Conservation (phyloP, 2,329 filamentous ascomycete genomes). For the Penicillium digitatum region DNA sequence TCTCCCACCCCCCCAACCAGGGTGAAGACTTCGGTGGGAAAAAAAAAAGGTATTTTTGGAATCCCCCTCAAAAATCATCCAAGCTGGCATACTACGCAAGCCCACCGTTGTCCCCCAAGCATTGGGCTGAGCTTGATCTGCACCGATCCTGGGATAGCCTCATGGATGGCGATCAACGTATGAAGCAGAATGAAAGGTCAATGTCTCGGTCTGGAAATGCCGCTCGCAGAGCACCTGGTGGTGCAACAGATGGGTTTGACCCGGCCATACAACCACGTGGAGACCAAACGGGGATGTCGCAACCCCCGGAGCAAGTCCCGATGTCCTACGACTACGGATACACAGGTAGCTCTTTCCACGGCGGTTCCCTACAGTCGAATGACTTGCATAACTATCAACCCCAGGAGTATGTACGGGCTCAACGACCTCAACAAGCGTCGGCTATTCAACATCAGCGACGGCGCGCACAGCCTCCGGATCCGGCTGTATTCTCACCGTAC, state of each 20-base stretch:
- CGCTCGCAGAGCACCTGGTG: constrained; percentile 50
- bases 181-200: constrained; percentile 70
- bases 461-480: constrained; percentile 43
- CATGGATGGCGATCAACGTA: constrained; percentile 75
- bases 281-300: constrained; percentile 34
- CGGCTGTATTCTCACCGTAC: constrained; percentile 35
- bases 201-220: constrained; percentile 45
- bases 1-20: background rate
- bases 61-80: constrained; percentile 28
- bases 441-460: constrained; percentile 41
- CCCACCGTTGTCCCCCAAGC: constrained; percentile 62
- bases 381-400: constrained; percentile 61
- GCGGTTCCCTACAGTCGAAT: constrained; percentile 45
- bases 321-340: constrained; percentile 51
- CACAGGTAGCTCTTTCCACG: constrained; percentile 50
- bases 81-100: constrained; percentile 64
- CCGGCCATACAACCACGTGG: constrained; percentile 35
- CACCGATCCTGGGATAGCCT: constrained; percentile 52
- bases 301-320: constrained; percentile 34
- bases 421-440: constrained; percentile 38
- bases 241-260: constrained; percentile 44
- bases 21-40: background rate
- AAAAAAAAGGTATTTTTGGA: background rate
- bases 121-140: constrained; percentile 57
- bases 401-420: constrained; percentile 53